Evolutionary conservation across 208 protist species (phyloP), one percentile per base, ranked within the genome.

Genomic region (Herpetomonas samuelpessoai): DNA sequence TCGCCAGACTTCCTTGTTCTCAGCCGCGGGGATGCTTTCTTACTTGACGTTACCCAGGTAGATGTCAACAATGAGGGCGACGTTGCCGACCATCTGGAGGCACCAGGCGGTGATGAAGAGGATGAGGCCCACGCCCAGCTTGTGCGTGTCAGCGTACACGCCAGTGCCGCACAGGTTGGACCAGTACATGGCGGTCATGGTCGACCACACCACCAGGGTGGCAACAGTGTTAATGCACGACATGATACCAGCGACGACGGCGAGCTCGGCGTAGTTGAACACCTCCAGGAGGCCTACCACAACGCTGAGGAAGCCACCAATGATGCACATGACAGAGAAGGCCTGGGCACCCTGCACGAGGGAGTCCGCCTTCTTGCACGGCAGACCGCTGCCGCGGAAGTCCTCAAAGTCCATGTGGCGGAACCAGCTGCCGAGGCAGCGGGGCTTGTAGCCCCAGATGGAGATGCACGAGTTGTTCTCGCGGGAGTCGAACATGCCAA

Each of bases 301-400:
- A 48, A 62, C 64, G 46, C 68, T 78, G 45, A 83, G 62, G 68
- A 78, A 75, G 45, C 71, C 71, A 51, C 76, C 76, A 29, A 83
- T 83, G 59, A 83, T 65, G 65, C 63, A 83, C 76, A 83, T 83
- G 57, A 83, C 72, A 14, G 76, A 83, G 66, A 83, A 83, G 47
- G 76, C 71, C 66, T 83, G 76, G 14, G 76, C 76, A 58, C 63
- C 76, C 58, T 83, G 61, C 25, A 74, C 73, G 35, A 83, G 66
- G 12, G 71, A 79, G 57, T 79, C 57, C 39, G 47, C 71, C 68
- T 83, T 83, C 57, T 79, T 65, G 72, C 76, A 83, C 53, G 41
- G n/a, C 2, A 35, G 19, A 19, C 65, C 61, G 16, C 49, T 44
- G 38, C 16, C 26, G 49, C 39, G 52, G 60, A 72, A 76, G 35